Conservation (phyloP, 768 basidiomycete species). For the Saitozyma sp. region DNA sequence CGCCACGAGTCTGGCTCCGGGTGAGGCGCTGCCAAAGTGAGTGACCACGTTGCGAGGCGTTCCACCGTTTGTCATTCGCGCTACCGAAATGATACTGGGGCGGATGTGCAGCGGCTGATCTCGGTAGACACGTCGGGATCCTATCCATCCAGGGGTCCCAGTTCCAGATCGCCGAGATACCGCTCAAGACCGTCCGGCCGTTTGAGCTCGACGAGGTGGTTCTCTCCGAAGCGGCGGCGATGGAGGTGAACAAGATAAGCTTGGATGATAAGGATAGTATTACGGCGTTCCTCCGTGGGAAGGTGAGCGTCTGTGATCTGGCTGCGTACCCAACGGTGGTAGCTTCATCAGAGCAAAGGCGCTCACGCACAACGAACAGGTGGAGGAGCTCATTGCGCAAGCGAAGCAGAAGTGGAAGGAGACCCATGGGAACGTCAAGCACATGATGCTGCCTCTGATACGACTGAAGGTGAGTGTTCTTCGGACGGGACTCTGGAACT, state of each 20-base stretch:
- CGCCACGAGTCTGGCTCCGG: slow-evolving; percentile 90
- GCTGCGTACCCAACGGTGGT: not conserved
- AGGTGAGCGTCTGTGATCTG: slow-evolving; percentile 56
- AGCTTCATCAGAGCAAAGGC: too few relatives aligned
- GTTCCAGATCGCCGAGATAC: slow-evolving; percentile 79
- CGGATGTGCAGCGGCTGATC: slow-evolving; percentile 7
- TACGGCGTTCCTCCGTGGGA: slow-evolving; percentile 71
- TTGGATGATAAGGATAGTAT: slow-evolving; percentile 79
- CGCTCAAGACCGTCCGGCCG: slow-evolving; percentile 86
- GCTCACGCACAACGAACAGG: slow-evolving; percentile 55
- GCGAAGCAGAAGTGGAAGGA: slow-evolving; percentile 44
- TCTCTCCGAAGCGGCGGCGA: slow-evolving; percentile 73
- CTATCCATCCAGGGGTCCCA: slow-evolving; percentile 83
- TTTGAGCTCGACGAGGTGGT: slow-evolving; percentile 84
- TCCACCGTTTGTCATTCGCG: not conserved
- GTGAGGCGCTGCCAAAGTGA: slow-evolving; percentile 88
- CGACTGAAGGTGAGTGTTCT: slow-evolving; percentile 68
- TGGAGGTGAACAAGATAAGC: slow-evolving; percentile 65
- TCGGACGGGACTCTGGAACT: not conserved
- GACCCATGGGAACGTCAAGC: slow-evolving; percentile 19
- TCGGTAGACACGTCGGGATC: slow-evolving; percentile 79
- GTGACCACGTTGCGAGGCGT: slow-evolving; percentile 24
- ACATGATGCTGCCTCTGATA: slow-evolving; percentile 75
- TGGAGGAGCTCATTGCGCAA: slow-evolving; percentile 68
- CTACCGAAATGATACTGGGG: not conserved